These are phyloP conservation scores for Phytophthora sp. DNA, from an alignment of 352 stramenopile genomes.

Conservation along the genomic window DNA sequence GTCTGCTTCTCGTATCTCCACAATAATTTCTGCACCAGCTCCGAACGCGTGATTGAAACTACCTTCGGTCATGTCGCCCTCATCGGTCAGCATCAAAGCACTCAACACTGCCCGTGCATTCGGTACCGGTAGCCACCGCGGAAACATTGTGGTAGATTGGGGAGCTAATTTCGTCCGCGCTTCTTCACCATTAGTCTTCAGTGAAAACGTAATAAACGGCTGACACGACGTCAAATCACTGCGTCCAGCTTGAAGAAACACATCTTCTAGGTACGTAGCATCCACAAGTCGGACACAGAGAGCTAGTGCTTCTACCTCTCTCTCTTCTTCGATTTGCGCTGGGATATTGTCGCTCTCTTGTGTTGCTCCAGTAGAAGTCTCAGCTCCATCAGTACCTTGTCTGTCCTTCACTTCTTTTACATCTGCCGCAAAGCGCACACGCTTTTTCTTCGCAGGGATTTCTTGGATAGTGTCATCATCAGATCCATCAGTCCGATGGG, in stretches of 20 bases:
- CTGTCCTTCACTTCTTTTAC: slow-evolving; percentile 33
- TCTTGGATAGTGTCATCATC: slow-evolving; percentile 29
- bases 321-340: slow-evolving; percentile 21
- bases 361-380: neutral
- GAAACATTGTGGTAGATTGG: slow-evolving; percentile 61
- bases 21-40: slow-evolving; percentile 36
- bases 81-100: slow-evolving; percentile 38
- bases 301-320: slow-evolving; percentile 35
- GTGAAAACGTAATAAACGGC: slow-evolving; percentile 54
- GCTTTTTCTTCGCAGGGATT: slow-evolving; percentile 54
- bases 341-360: neutral
- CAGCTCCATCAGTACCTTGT: neutral
- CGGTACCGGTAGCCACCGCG: slow-evolving; percentile 58
- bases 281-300: slow-evolving; percentile 63
- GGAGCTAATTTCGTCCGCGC: slow-evolving; percentile 47
- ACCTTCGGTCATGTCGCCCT: slow-evolving; percentile 7
- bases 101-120: slow-evolving; percentile 45
- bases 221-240: slow-evolving; percentile 52
- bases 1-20: slow-evolving; percentile 79
- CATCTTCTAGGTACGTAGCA: slow-evolving; percentile 54
- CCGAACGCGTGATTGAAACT: slow-evolving; percentile 22
- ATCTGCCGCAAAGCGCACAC: slow-evolving; percentile 63
- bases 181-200: slow-evolving; percentile 42
- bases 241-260: slow-evolving; percentile 54
- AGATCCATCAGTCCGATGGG: slow-evolving; percentile 16